Conservation (phyloP, 768 basidiomycete genomes). For the Leccinum obscurum region DNA sequence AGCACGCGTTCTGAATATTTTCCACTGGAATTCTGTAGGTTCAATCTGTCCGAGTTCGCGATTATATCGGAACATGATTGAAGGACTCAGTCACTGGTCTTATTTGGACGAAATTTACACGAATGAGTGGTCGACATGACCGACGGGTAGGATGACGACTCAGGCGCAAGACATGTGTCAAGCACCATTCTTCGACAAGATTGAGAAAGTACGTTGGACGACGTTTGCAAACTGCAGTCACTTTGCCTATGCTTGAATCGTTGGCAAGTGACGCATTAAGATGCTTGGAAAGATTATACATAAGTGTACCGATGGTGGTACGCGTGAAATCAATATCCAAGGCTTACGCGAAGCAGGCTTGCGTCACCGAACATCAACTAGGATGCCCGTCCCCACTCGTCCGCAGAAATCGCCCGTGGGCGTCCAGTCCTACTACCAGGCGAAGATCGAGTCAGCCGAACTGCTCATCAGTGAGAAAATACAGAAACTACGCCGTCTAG, state of each 20-base stretch:
- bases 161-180: no score
- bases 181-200: constrained; percentile 19
- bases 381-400: constrained; percentile 40
- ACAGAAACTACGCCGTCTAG: constrained; percentile 91
- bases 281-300: background rate
- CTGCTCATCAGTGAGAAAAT: constrained; percentile 94
- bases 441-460: constrained; percentile 93
- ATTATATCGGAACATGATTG: constrained; percentile 33
- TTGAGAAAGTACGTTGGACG: constrained; percentile 43
- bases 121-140: no score
- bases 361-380: background rate
- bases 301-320: no score
- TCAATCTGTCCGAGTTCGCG: constrained; percentile 36
- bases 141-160: no score
- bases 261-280: constrained; percentile 7
- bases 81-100: constrained; percentile 43
- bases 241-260: constrained; percentile 14
- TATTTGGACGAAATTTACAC: constrained; percentile 30
- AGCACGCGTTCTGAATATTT: background rate
- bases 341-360: background rate
- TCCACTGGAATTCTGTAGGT: constrained; percentile 1
- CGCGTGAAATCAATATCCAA: background rate
- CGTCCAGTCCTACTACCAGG: constrained; percentile 89
- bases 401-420: constrained; percentile 53
- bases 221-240: constrained; percentile 28